Evolutionary conservation across 1,284 basidiomycete species (phyloP).

Genomic region (Ustilago crameri): DNA sequence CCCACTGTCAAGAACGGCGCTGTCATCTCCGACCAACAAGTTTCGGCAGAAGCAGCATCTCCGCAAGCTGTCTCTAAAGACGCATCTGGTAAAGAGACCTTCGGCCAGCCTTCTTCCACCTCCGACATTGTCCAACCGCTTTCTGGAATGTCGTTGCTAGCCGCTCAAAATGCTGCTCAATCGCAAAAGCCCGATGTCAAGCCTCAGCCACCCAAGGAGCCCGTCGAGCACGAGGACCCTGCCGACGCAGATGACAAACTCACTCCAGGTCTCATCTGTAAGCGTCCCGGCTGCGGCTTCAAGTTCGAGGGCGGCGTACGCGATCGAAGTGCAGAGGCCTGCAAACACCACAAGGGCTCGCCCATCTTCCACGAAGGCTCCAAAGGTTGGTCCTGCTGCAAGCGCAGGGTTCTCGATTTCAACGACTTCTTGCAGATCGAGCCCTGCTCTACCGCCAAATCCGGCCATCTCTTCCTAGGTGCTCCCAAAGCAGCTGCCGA

Average conservation of each 20-base stretch:
- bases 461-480: slow-evolving; percentile 62
- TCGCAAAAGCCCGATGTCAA: slow-evolving; percentile 10
- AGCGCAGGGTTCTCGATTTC: slow-evolving; percentile 65
- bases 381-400: slow-evolving; percentile 67
- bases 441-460: slow-evolving; percentile 56
- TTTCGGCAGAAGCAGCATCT: slow-evolving; percentile 8
- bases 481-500: slow-evolving; percentile 25
- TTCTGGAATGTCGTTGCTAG: slow-evolving; percentile 37
- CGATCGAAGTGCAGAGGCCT: slow-evolving; percentile 47
- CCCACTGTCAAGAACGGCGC: slow-evolving; percentile 42
- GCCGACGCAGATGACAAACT: slow-evolving; percentile 24
- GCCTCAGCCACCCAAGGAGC: slow-evolving; percentile 9
- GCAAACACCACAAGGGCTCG: slow-evolving; percentile 60
- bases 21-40: slow-evolving; percentile 27
- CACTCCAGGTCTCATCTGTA: slow-evolving; percentile 44
- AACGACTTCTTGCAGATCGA: slow-evolving; percentile 65
- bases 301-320: slow-evolving; percentile 37
- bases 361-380: slow-evolving; percentile 68
- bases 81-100: slow-evolving; percentile 45
- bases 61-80: slow-evolving; percentile 15
- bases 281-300: slow-evolving; percentile 51
- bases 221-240: slow-evolving; percentile 41
- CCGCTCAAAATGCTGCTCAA: slow-evolving; percentile 38
- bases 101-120: slow-evolving; percentile 12
- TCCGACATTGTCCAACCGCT: slow-evolving; percentile 34